Evolutionary conservation across 306 rosid species (phyloP).

Genomic region (Cucurbita ficifolia): DNA sequence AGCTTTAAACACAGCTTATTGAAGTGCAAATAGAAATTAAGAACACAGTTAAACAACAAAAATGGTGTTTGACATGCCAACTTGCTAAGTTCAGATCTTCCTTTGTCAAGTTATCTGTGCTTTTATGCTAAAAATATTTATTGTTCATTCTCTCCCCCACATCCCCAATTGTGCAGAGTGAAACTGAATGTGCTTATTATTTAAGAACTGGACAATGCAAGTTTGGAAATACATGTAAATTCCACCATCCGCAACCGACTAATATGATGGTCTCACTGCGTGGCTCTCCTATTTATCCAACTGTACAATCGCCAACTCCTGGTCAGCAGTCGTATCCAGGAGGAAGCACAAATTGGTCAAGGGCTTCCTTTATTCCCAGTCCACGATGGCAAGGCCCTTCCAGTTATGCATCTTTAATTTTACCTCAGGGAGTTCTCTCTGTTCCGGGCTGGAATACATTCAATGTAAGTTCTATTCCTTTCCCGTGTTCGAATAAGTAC

Average conservation of each 20-base stretch:
- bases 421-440: constrained; percentile 91
- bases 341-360: constrained; percentile 84
- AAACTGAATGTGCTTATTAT: constrained; percentile 77
- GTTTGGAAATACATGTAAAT: constrained; percentile 86
- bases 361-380: constrained; percentile 78
- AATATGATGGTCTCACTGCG: constrained; percentile 85
- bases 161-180: constrained; percentile 38
- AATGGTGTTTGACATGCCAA: neutral
- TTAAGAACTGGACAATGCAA: constrained; percentile 93
- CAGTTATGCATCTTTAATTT: constrained; percentile 67
- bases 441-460: constrained; percentile 88
- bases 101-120: neutral
- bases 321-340: constrained; percentile 75
- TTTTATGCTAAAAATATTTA: neutral
- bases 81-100: neutral
- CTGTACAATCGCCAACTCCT: constrained; percentile 83
- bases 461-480: constrained; percentile 44
- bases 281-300: constrained; percentile 75
- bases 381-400: constrained; percentile 98
- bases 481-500: constrained; percentile 5
- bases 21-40: neutral
- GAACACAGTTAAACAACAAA: neutral
- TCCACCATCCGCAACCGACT: constrained; percentile 87
- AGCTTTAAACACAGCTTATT: neutral
- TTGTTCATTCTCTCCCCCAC: constrained; percentile 11